These are phyloP conservation scores for Marasmius oreades DNA, from an alignment of 1,284 basidiomycete genomes.

Conservation along the genomic window DNA sequence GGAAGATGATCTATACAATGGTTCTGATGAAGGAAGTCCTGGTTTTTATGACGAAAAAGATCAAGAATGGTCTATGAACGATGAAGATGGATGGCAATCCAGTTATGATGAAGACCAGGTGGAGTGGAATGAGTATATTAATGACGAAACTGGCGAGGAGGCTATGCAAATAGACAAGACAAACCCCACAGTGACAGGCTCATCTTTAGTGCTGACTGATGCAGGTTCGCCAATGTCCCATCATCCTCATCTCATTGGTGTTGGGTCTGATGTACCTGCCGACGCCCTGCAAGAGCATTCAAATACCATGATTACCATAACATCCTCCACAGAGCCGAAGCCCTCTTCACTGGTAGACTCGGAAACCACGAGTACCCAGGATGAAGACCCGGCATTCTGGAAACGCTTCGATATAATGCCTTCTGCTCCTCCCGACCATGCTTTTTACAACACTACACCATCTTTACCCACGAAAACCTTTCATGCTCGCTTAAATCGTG, in stretches of 20 bases:
- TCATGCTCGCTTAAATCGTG: constrained; percentile 71
- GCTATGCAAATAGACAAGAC: constrained; percentile 12
- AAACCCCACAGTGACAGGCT: not conserved
- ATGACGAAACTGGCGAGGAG: constrained; percentile 20
- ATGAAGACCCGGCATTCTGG: constrained; percentile 43
- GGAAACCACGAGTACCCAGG: constrained; percentile 22
- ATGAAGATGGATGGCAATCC: constrained; percentile 43
- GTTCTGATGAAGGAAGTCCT: constrained; percentile 38
- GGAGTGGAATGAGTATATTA: constrained; percentile 33
- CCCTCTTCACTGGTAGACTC: not conserved
- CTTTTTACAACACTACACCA: constrained; percentile 62
- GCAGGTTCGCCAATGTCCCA: too few relatives aligned
- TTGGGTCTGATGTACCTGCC: too few relatives aligned
- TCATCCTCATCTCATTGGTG: too few relatives aligned
- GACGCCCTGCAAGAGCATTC: too few relatives aligned
- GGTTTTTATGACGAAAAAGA: constrained; percentile 39
- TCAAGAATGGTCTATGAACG: constrained; percentile 50
- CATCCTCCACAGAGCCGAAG: not conserved
- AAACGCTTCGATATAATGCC: constrained; percentile 76
- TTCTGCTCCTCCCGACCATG: constrained; percentile 76
- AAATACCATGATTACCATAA: not conserved
- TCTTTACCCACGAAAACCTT: constrained; percentile 71
- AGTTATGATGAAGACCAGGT: constrained; percentile 36
- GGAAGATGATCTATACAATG: constrained; percentile 66
- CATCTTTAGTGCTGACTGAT: too few relatives aligned